These are phyloP conservation scores for Aspergillus uvarum DNA, from an alignment of 2,329 filamentous ascomycete species.

Conservation along the genomic window DNA sequence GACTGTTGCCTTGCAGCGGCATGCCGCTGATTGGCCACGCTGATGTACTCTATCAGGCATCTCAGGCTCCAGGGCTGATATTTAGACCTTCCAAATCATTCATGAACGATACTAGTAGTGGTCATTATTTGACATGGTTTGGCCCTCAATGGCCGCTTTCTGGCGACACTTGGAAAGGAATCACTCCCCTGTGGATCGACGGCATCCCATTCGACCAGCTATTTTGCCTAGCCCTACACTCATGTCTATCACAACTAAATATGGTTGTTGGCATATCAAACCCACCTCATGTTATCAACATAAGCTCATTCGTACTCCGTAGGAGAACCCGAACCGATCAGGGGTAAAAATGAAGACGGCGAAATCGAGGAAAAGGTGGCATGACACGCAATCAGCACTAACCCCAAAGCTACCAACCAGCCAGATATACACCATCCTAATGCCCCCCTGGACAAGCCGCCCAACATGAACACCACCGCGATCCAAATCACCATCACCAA, in stretches of 20 bases:
- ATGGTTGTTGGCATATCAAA: too few species aligned
- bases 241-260: not conserved
- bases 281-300: not conserved
- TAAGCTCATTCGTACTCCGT: not conserved
- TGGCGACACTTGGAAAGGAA: too few species aligned
- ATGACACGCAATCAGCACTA: conserved; percentile 1
- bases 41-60: not conserved
- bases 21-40: not conserved
- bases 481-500: not conserved
- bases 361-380: not conserved
- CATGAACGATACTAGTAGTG: too few species aligned
- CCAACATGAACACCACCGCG: not conserved
- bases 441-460: not conserved
- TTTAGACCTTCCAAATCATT: too few species aligned
- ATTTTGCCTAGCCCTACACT: not conserved
- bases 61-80: too few species aligned
- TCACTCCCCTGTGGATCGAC: too few species aligned
- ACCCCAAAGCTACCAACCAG: not conserved
- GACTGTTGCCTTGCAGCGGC: not conserved
- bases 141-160: too few species aligned
- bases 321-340: not conserved
- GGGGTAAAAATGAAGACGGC: not conserved
- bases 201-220: not conserved
- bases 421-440: not conserved
- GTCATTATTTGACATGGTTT: too few species aligned